Evolutionary conservation across 352 stramenopile genomes (phyloP).

Genomic region (Phytophthora vignae): DNA sequence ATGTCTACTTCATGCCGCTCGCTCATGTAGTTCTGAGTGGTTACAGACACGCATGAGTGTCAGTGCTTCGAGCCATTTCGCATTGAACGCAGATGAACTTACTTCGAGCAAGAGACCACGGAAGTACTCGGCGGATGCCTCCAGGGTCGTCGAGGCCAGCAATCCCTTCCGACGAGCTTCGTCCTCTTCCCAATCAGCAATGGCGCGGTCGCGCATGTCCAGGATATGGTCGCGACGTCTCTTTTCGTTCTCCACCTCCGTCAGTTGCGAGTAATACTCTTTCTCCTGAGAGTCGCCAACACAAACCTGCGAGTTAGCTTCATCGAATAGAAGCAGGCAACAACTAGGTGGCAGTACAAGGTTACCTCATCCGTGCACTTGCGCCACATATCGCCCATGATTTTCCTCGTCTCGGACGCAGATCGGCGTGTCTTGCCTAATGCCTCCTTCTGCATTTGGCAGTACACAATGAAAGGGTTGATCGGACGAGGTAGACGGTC

Average conservation of each 20-base stretch:
- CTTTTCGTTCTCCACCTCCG: constrained; percentile 84
- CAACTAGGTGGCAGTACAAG: not conserved
- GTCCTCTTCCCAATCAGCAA: constrained; percentile 82
- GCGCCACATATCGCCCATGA: constrained; percentile 86
- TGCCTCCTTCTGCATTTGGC: constrained; percentile 78
- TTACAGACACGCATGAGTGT: constrained; percentile 3
- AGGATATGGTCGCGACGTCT: constrained; percentile 75
- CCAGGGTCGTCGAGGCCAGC: constrained; percentile 60
- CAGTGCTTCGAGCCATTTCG: constrained; percentile 10
- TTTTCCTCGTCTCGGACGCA: constrained; percentile 77
- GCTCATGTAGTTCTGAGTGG: constrained; percentile 79
- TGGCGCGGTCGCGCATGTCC: constrained; percentile 72
- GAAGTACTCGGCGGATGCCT: constrained; percentile 66
- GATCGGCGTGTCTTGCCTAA: constrained; percentile 65
- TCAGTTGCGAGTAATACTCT: constrained; percentile 79
- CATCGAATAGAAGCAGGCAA: not conserved
- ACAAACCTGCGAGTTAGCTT: not conserved
- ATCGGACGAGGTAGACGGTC: constrained; percentile 67
- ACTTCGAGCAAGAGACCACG: constrained; percentile 77
- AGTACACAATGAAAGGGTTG: constrained; percentile 88
- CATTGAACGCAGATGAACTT: not conserved
- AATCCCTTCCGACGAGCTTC: constrained; percentile 72
- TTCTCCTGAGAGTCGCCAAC: constrained; percentile 52
- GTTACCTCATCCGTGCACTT: constrained; percentile 77
- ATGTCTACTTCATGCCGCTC: constrained; percentile 77